Percentiles rank a stretch among this genome's conserved stretches.
phyloP scores from a whole-genome alignment of 148 eudicot genomes.

The Camellia sinensis region DNA sequence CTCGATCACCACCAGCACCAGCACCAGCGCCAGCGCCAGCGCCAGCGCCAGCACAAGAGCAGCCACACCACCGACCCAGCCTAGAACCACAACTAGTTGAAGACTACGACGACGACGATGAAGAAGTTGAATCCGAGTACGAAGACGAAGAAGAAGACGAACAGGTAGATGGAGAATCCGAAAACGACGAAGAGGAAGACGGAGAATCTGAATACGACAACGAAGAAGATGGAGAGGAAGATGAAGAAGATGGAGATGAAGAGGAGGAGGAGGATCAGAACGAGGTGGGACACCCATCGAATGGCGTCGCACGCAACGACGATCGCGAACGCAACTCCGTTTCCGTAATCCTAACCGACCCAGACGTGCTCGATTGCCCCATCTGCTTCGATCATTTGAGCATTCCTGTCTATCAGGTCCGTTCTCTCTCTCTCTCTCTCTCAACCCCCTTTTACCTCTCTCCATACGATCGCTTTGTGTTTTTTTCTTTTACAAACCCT shows the following conservation, averaged over 20 bases:
- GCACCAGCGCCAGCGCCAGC: not conserved
- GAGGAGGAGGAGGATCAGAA: not conserved
- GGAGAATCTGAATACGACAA: not conserved
- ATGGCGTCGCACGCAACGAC: not conserved
- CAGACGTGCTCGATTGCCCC: constrained; percentile 87
- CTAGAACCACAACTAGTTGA: too few relatives aligned
- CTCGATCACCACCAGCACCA: not conserved
- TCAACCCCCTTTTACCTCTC: not conserved
- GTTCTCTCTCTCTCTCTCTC: not conserved
- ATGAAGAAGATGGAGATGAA: not conserved
- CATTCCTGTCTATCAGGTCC: constrained; percentile 75
- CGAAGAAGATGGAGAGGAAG: not conserved
- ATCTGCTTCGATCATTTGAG: constrained; percentile 57
- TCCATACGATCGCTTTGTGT: not conserved
- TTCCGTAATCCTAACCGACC: constrained; percentile 51
- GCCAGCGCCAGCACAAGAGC: too few relatives aligned
- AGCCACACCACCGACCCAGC: too few relatives aligned
- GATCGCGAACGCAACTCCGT: constrained; percentile 23
- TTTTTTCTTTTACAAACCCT: not conserved
- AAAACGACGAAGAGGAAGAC: constrained; percentile 5
- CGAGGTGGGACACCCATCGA: not conserved
- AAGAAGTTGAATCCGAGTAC: too few relatives aligned
- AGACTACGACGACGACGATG: too few relatives aligned
- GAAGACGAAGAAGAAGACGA: too few relatives aligned
- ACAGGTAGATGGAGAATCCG: not conserved